Evolutionary conservation across 805 yeast genomes (phyloP).

Genomic region (Candida wancherniae): DNA sequence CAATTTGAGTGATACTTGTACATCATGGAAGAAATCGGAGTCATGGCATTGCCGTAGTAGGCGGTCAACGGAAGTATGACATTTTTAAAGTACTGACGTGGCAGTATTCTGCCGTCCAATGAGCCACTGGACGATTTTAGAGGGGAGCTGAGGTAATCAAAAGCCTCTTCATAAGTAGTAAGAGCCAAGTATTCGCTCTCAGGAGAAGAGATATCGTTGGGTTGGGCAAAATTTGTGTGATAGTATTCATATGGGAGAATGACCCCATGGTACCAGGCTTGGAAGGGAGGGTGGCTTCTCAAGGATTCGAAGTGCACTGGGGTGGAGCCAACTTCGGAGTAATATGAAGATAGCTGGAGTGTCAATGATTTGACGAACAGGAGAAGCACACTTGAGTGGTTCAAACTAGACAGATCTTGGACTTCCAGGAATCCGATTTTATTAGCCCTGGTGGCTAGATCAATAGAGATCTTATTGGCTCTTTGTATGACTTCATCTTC

Average conservation of each 20-base stretch:
- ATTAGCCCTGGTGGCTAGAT: conserved; percentile 5
- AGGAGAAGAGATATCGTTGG: conserved; percentile 4
- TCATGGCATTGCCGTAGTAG: conserved; percentile 19
- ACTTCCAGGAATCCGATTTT: not conserved
- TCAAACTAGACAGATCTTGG: not conserved
- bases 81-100: conserved; percentile 21
- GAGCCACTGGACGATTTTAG: conserved; percentile 9
- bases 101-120: conserved; percentile 13
- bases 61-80: conserved; percentile 28
- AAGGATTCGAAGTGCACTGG: conserved; percentile 15
- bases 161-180: conserved; percentile 13
- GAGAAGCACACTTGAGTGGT: conserved; percentile 2
- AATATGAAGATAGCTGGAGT: conserved; percentile 11
- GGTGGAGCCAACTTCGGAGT: conserved; percentile 13
- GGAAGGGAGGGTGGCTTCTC: conserved; percentile 15
- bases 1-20: conserved; percentile 5
- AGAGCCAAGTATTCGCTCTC: conserved; percentile 13
- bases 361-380: conserved; percentile 14
- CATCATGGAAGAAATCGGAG: conserved; percentile 26
- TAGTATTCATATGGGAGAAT: conserved; percentile 27
- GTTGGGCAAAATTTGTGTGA: conserved; percentile 23
- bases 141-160: conserved; percentile 23
- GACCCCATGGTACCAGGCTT: conserved; percentile 26
- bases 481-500: conserved; percentile 8
- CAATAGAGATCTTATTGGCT: conserved; percentile 5